phyloP scores from a whole-genome alignment of 139 green algal species.

The Chlorokybus atmophyticus region DNA sequence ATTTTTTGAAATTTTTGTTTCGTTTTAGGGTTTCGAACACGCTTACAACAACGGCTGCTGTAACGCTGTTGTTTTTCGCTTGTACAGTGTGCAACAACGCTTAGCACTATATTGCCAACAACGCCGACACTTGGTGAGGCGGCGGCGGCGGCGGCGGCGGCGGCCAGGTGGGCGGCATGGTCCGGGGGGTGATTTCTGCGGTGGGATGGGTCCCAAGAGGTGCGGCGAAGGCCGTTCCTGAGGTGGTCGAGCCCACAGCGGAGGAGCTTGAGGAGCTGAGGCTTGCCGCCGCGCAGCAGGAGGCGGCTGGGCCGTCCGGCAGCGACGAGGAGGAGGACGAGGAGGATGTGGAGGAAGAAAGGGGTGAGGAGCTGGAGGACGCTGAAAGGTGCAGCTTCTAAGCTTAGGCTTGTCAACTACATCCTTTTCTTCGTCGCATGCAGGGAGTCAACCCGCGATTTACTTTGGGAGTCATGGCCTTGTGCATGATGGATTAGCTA shows the following conservation, averaged over 20 bases:
- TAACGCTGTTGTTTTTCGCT: too few species aligned
- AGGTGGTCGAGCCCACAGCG: conserved; percentile 8
- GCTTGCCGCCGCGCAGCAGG: not conserved
- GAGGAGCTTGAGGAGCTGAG: conserved; percentile 10
- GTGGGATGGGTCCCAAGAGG: conserved; percentile 21
- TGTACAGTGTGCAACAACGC: too few species aligned
- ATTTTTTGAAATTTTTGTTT: too few species aligned
- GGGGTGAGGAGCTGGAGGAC: not conserved
- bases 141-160: too few species aligned
- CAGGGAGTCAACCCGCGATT: not conserved
- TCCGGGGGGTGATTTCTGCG: conserved; percentile 25
- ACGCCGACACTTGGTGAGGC: too few species aligned
- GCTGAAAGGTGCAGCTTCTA: not conserved
- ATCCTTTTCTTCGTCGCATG: not conserved
- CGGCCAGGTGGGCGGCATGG: too few species aligned
- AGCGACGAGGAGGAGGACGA: not conserved
- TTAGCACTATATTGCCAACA: too few species aligned
- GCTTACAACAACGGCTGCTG: too few species aligned
- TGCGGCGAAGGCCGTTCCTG: conserved; percentile 12
- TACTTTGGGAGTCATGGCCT: not conserved
- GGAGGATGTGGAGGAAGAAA: not conserved
- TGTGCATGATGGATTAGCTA: too few species aligned
- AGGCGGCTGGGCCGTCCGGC: not conserved
- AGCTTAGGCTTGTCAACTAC: not conserved
- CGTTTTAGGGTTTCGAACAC: too few species aligned